Evolutionary conservation across 2,329 filamentous ascomycete genomes (phyloP).

Genomic region (Microdochium paspali): DNA sequence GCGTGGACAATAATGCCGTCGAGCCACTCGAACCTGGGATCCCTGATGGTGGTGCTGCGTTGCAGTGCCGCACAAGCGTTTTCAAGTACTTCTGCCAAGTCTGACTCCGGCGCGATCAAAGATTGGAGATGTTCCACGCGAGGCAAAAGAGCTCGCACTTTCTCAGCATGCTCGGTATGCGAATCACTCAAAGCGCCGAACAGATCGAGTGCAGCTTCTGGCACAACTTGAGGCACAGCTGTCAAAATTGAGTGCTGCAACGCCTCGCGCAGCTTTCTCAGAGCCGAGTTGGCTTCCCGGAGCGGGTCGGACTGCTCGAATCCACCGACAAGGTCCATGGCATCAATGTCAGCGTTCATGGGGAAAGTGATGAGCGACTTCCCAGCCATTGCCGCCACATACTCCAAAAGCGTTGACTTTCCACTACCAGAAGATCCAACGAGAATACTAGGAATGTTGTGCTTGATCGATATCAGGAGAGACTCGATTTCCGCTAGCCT

Average conservation of each 20-base stretch:
- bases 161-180: conserved; percentile 25
- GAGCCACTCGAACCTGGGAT: conserved; percentile 89
- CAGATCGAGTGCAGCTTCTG: conserved; percentile 36
- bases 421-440: conserved; percentile 79
- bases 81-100: conserved; percentile 35
- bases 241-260: conserved; percentile 40
- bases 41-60: conserved; percentile 48
- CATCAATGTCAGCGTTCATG: conserved; percentile 90
- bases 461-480: conserved; percentile 75
- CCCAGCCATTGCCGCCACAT: conserved; percentile 72
- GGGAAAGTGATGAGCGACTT: conserved; percentile 72
- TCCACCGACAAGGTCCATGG: conserved; percentile 92
- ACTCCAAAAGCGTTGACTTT: conserved; percentile 72
- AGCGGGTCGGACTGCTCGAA: conserved; percentile 89
- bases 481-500: conserved; percentile 73
- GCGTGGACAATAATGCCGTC: conserved; percentile 88
- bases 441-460: conserved; percentile 81
- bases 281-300: conserved; percentile 56
- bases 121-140: conserved; percentile 28
- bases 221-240: conserved; percentile 35
- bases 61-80: conserved; percentile 40
- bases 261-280: conserved; percentile 27
- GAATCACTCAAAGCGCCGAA: conserved; percentile 40
- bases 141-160: conserved; percentile 25
- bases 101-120: conserved; percentile 31